Conservation (phyloP, 2,329 filamentous ascomycete species). For the Dactylellina haptotyla region DNA sequence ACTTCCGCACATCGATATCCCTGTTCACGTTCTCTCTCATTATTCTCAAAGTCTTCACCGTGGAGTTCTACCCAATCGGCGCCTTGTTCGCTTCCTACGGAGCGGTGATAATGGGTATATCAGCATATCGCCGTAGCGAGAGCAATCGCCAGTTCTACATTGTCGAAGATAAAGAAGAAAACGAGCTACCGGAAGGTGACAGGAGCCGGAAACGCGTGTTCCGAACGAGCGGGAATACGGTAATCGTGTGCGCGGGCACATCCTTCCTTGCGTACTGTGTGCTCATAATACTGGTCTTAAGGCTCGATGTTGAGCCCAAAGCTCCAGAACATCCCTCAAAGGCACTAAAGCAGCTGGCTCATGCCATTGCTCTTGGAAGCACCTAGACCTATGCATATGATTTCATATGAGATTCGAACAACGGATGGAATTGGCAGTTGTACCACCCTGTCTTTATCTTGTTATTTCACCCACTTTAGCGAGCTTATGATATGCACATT, state of each 20-base stretch:
- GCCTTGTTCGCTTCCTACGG: slow-evolving; percentile 94
- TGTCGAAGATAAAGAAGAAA: slow-evolving; percentile 50
- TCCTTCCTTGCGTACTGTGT: slow-evolving; percentile 29
- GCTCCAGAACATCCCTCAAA: neutral
- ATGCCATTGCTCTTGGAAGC: slow-evolving; percentile 7
- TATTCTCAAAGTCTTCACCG: slow-evolving; percentile 94
- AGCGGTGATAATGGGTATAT: slow-evolving; percentile 81
- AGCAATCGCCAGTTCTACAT: slow-evolving; percentile 92
- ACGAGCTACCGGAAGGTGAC: slow-evolving; percentile 27
- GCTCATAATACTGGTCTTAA: slow-evolving; percentile 24
- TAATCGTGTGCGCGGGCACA: slow-evolving; percentile 46
- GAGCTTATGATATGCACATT: too few species aligned
- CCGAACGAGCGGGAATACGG: slow-evolving; percentile 49
- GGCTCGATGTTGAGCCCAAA: slow-evolving; percentile 34
- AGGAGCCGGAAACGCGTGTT: slow-evolving; percentile 38
- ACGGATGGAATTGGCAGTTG: too few species aligned
- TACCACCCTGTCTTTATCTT: too few species aligned
- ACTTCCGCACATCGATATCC: slow-evolving; percentile 90
- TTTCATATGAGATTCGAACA: too few species aligned
- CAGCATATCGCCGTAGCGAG: slow-evolving; percentile 85
- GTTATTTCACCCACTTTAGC: too few species aligned
- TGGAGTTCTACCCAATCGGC: slow-evolving; percentile 96
- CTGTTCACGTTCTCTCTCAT: slow-evolving; percentile 96
- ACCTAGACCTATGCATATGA: too few species aligned
- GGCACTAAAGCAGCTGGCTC: slow-evolving; percentile 14